Evolutionary conservation across 169 alveolate genomes (phyloP).

Genomic region (Eimeria tenella): DNA sequence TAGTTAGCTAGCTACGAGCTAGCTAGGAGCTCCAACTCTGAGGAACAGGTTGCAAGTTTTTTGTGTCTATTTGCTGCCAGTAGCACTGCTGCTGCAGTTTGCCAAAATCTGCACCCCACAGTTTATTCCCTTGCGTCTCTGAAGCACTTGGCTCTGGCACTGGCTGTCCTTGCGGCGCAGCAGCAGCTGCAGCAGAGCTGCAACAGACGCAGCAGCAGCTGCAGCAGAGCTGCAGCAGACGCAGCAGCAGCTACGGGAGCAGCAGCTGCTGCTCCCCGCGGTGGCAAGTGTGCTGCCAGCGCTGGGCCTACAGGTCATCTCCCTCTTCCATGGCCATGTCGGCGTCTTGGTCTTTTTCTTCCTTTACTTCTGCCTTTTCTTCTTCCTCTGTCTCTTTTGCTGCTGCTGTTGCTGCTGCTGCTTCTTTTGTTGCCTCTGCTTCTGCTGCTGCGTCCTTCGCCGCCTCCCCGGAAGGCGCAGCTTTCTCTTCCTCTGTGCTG

Average conservation of each 20-base stretch:
- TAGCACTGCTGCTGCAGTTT: too few relatives aligned
- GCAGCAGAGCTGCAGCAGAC: not conserved
- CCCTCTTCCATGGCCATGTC: constrained; percentile 30
- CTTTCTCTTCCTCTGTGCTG: not conserved
- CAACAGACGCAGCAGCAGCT: not conserved
- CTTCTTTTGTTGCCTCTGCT: not conserved
- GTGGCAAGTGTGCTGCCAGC: not conserved
- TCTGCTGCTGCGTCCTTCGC: not conserved
- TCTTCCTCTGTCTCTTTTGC: not conserved
- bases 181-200: too few relatives aligned
- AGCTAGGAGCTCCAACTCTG: too few relatives aligned
- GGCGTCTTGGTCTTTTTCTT: not conserved
- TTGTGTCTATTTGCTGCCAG: too few relatives aligned
- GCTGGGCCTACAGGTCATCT: constrained; percentile 8
- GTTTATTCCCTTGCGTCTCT: too few relatives aligned
- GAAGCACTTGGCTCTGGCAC: too few relatives aligned
- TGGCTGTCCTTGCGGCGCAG: too few relatives aligned
- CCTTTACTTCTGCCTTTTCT: not conserved
- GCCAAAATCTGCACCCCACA: too few relatives aligned
- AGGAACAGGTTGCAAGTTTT: too few relatives aligned
- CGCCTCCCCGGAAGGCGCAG: constrained; percentile 1
- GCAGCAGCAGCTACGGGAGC: constrained; percentile 23
- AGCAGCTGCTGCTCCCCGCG: constrained; percentile 18
- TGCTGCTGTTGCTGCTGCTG: not conserved
- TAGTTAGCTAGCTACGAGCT: not conserved